phyloP scores from a whole-genome alignment of 306 rosid species.

The Pyrus communis region DNA sequence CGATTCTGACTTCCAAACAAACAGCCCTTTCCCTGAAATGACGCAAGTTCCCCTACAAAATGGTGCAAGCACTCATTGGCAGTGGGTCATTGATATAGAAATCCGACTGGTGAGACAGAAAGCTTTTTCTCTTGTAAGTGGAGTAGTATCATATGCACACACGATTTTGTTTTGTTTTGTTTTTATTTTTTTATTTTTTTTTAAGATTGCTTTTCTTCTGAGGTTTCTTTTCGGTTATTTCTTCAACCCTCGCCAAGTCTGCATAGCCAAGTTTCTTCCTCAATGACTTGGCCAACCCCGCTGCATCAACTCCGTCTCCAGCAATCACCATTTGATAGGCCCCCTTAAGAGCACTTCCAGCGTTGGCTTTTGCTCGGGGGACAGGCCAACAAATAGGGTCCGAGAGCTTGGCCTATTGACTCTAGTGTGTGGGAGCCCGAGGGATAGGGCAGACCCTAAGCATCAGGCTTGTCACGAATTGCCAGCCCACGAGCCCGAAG shows the following conservation, averaged over 20 bases:
- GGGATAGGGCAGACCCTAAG: no score
- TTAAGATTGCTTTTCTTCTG: background rate
- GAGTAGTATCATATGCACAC: background rate
- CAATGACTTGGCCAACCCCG: constrained; percentile 23
- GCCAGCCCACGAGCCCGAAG: no score
- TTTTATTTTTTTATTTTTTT: no score
- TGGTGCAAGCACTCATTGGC: background rate
- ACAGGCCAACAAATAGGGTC: no score
- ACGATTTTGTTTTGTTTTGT: background rate
- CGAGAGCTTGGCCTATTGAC: no score
- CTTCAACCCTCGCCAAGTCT: constrained; percentile 28
- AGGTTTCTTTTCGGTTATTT: constrained; percentile 1
- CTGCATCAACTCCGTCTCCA: constrained; percentile 47
- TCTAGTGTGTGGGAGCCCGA: no score
- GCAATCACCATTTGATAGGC: constrained; percentile 16
- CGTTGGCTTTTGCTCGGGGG: no score
- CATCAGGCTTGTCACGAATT: no score
- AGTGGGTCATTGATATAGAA: background rate
- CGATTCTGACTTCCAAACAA: no score
- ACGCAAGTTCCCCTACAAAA: background rate
- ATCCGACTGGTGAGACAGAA: background rate
- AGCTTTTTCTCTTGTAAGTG: no score
- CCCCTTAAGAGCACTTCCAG: background rate
- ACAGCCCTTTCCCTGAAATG: no score
- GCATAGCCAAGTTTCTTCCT: constrained; percentile 42